A percentile compares a stretch with the other conserved stretches of the same genome.
Conservation (phyloP, 1,284 basidiomycete species). For the Peniophora sp. region DNA sequence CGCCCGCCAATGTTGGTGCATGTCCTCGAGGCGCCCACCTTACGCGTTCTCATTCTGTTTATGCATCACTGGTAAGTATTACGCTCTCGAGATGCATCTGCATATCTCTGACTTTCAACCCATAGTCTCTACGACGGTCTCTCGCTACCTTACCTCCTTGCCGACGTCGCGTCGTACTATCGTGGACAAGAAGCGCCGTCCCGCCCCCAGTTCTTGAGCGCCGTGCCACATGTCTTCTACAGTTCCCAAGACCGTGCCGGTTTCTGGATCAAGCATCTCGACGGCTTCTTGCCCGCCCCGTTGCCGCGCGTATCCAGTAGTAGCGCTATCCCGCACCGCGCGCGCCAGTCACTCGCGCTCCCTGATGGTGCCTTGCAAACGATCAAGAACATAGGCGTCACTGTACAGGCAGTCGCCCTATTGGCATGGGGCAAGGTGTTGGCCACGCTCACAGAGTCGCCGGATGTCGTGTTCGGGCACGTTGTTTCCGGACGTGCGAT, state of each 20-base stretch:
- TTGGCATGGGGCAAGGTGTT: constrained; percentile 34
- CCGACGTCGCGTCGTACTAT: constrained; percentile 27
- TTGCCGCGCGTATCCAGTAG: constrained; percentile 6
- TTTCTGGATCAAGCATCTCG: constrained; percentile 31
- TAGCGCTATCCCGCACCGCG: background rate
- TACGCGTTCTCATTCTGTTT: constrained; percentile 27
- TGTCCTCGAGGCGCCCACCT: constrained; percentile 8
- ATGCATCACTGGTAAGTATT: constrained; percentile 37
- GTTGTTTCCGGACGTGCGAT: constrained; percentile 38
- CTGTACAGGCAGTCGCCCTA: constrained; percentile 32
- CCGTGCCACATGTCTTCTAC: constrained; percentile 23
- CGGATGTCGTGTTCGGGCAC: constrained; percentile 39
- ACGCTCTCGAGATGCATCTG: too few species aligned
- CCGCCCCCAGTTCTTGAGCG: constrained; percentile 25
- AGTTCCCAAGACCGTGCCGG: constrained; percentile 31
- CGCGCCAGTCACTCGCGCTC: background rate
- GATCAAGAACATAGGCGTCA: constrained; percentile 16
- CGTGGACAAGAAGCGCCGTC: constrained; percentile 11
- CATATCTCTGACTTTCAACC: too few species aligned
- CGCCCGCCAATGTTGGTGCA: constrained; percentile 29
- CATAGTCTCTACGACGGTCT: constrained; percentile 41
- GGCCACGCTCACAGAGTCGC: constrained; percentile 20
- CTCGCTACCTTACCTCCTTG: constrained; percentile 29
- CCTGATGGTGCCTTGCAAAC: background rate
- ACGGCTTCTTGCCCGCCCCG: constrained; percentile 16